phyloP scores from a whole-genome alignment of 164 flowering plant genomes.

The Stephania japonica region DNA sequence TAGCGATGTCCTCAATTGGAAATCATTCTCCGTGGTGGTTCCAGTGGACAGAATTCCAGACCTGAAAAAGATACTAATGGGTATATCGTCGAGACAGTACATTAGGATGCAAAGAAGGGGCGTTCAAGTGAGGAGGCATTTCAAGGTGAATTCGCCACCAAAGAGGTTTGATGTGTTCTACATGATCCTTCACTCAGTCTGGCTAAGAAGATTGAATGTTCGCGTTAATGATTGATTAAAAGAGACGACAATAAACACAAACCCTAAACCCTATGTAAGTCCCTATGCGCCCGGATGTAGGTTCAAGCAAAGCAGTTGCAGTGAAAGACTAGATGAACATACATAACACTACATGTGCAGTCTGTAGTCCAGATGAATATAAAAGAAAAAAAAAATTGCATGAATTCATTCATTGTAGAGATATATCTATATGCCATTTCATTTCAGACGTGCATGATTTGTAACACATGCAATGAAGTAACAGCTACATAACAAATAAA shows the following conservation, averaged over 20 bases:
- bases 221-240: slow-evolving; percentile 7
- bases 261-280: no score
- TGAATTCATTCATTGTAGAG: not conserved
- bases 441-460: no score
- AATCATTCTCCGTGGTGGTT: slow-evolving; percentile 17
- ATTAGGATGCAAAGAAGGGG: slow-evolving; percentile 20
- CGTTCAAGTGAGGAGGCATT: slow-evolving; percentile 15
- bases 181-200: slow-evolving; percentile 23
- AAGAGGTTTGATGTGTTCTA: slow-evolving; percentile 20
- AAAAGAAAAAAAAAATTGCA: not conserved
- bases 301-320: not conserved
- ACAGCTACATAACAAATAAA: not conserved
- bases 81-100: slow-evolving; percentile 12
- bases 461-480: not conserved
- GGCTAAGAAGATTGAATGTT: slow-evolving; percentile 23
- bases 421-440: not conserved
- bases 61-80: slow-evolving; percentile 14
- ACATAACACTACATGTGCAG: not conserved
- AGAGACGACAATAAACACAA: not conserved
- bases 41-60: slow-evolving; percentile 15
- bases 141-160: slow-evolving; percentile 19
- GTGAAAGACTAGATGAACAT: not conserved
- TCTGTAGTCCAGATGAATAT: not conserved
- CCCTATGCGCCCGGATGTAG: not conserved
- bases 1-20: slow-evolving; percentile 22